Base-by-base conservation (phyloP, 805 yeast genomes). In the Wickerhamiella slavikovae region DNA sequence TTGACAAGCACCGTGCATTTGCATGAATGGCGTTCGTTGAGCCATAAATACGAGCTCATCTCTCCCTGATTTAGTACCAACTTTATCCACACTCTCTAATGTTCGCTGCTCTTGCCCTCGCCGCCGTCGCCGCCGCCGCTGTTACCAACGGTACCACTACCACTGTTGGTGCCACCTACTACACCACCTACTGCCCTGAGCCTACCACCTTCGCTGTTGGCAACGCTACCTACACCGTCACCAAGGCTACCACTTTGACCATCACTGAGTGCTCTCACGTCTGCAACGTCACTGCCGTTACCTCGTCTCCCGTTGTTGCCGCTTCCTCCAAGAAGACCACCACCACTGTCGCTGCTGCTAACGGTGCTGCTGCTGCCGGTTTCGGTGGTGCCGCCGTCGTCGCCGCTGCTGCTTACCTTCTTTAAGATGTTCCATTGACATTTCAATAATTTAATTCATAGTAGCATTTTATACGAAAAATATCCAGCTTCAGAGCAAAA, bases 191-290 rank as follows among this genome's bases (percentile, higher is more conserved):
- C 31, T 77, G 91, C 58, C 91, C 92, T 52, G 58, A 48, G 38
- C 56, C 91, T 30, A 78, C 92, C 44, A 55, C 64, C 36, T 45
- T 77, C 36, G 61, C 59, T 39, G 67, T 70, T 54, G 71, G 70
- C 65, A 63, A 62, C 62, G 51, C 51, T 51, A 74, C 85, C 49
- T 64, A 68, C 68, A 68, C 75, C 41, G 80, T 73, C 49, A 68
- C 83, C 37, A 71, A 54, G 45, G 70, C 85, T 37, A 74, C 85
- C 52, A 77, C 91, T 43, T 55, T 78, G 46, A 77, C 89, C 53
- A 64, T 77, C 67, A 74, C 91, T 47, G 73, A 78, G 64, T 71
- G 77, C 57, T 83, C 83, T 51, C n/a, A n/a, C n/a, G n/a, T n/a
- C n/a, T 78, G 92, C 64, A 75, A 85, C 51, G 47, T 69, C 48